phyloP scores from a whole-genome alignment of 495 filamentous ascomycete genomes.

The Tuber melanosporum region DNA sequence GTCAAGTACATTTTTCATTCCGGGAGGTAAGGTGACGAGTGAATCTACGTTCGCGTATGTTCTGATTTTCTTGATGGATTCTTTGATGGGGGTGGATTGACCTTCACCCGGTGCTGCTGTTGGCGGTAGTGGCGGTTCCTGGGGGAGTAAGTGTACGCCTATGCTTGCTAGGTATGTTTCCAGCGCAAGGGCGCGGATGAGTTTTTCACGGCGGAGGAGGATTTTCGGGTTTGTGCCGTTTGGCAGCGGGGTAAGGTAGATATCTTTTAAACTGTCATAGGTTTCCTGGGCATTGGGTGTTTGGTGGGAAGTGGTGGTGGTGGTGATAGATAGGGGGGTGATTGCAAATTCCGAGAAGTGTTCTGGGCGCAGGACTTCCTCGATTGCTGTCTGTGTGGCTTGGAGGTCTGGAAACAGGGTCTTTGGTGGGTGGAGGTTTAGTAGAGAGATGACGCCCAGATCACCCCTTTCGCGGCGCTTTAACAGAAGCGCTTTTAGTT shows the following conservation, averaged over 20 bases:
- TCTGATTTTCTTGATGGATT: slow-evolving; percentile 27
- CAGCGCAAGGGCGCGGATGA: slow-evolving; percentile 26
- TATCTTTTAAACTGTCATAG: neutral
- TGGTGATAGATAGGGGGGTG: neutral
- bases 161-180: slow-evolving; percentile 27
- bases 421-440: slow-evolving; percentile 16
- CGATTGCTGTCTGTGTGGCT: neutral
- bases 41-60: slow-evolving; percentile 33
- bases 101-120: neutral
- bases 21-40: slow-evolving; percentile 15
- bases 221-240: neutral
- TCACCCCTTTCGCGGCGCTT: slow-evolving; percentile 13
- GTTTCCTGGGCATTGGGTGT: neutral
- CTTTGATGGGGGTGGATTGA: slow-evolving; percentile 1
- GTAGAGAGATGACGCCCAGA: slow-evolving; percentile 26
- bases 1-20: slow-evolving; percentile 15
- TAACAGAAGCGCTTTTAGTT: slow-evolving; percentile 8
- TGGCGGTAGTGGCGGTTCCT: neutral
- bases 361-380: neutral
- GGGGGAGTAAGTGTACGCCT: slow-evolving; percentile 22
- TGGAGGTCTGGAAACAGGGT: neutral
- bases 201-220: slow-evolving; percentile 19
- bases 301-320: neutral
- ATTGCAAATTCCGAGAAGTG: neutral
- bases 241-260: slow-evolving; percentile 16